phyloP scores from a whole-genome alignment of 2,329 filamentous ascomycete species.

The Curvularia lunata region DNA sequence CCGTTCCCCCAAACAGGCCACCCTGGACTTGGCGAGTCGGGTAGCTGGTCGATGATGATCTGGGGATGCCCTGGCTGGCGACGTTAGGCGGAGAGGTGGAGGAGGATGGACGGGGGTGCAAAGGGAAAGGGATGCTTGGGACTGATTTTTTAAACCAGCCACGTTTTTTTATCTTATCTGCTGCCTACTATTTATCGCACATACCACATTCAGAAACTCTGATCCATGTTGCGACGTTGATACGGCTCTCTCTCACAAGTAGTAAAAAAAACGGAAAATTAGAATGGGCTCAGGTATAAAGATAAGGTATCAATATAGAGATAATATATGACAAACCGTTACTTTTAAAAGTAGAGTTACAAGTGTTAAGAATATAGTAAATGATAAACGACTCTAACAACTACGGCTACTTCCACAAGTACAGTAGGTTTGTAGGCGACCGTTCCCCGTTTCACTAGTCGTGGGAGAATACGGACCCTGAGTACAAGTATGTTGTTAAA shows the following conservation, averaged over 20 bases:
- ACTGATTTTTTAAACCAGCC: neutral
- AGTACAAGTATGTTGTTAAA: neutral
- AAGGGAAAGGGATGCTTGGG: neutral
- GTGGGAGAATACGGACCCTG: neutral
- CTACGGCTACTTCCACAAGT: too few species aligned
- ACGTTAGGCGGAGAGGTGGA: constrained; percentile 18
- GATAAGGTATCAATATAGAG: too few species aligned
- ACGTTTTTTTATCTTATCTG: neutral
- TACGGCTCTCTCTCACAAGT: too few species aligned
- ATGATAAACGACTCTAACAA: too few species aligned
- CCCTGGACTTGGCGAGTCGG: constrained; percentile 9
- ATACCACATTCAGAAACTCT: neutral
- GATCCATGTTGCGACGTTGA: neutral
- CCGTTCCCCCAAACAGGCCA: neutral
- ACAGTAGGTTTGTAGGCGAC: too few species aligned
- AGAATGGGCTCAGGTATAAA: too few species aligned
- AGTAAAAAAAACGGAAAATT: too few species aligned
- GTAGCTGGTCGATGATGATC: neutral
- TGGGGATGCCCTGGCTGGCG: constrained; percentile 2
- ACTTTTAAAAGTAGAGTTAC: too few species aligned
- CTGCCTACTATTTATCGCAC: neutral
- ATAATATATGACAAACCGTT: too few species aligned
- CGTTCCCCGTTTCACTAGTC: too few species aligned
- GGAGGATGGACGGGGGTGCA: constrained; percentile 25
- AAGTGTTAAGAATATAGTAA: too few species aligned